Evolutionary conservation across 2,329 filamentous ascomycete genomes (phyloP).

Genomic region (Cladosporium sp.): DNA sequence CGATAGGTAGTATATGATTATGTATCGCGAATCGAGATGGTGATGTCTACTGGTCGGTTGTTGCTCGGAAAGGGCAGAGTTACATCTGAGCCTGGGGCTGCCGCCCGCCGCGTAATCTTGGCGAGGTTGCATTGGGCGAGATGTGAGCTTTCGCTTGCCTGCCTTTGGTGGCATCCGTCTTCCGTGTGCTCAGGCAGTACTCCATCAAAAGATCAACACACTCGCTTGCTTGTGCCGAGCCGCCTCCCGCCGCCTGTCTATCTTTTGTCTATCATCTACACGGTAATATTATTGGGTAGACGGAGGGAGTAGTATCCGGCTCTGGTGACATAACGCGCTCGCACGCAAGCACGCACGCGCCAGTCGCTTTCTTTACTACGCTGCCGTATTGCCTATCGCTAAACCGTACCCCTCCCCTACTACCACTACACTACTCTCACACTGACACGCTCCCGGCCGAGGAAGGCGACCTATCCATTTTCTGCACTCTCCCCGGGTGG

Average conservation of each 20-base stretch:
- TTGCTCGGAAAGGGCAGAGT: background rate
- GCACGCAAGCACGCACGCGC: background rate
- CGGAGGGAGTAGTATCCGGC: background rate
- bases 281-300: background rate
- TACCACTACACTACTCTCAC: background rate
- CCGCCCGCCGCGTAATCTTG: constrained; percentile 1
- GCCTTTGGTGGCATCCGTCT: constrained; percentile 2
- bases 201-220: background rate
- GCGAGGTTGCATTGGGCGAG: background rate
- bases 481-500: background rate
- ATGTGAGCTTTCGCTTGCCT: background rate
- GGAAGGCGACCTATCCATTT: background rate
- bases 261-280: background rate
- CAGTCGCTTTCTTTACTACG: background rate
- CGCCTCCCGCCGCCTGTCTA: background rate
- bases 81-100: too few relatives aligned
- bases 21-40: background rate
- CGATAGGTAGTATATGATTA: background rate
- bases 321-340: constrained; percentile 1
- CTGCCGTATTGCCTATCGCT: background rate
- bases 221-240: background rate
- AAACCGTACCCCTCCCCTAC: background rate
- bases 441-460: background rate
- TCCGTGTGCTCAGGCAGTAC: background rate
- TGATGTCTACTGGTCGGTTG: background rate